Evolutionary conservation across 164 flowering plant genomes (phyloP), one percentile per base, ranked within the genome.

Genomic region (Magnolia changhungtana): DNA sequence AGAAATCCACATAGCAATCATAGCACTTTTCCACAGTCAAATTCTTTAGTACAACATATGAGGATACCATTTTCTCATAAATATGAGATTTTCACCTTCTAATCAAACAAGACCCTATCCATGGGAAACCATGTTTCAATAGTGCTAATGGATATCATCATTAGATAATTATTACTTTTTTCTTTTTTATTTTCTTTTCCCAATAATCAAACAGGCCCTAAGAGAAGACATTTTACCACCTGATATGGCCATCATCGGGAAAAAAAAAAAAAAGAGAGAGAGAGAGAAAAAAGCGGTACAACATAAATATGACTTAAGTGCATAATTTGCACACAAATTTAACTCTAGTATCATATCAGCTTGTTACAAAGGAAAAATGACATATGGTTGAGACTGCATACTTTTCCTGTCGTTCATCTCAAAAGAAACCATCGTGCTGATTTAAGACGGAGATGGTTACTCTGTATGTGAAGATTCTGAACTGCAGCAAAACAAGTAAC

Each of bases 401-500:
- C 95, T 91, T 81, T 89, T 91, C 10, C 95, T 87, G 79, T 91
- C 93, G 74, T 91, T 90, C 95, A 90, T 90, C 83, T 91, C 95
- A 65, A 91, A 91, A 27, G 91, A 87, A 82, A 90, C 85, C 95
- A 91, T 90, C 51, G 81, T 82, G 80, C 52, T 7, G 77, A 50
- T 7, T 50, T 70, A 45, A 13, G 19, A 31, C n/a, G 27, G 55
- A 23, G 69, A 76, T 49, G 21, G 64, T 52, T 18, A 20, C 51
- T 29, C 72, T n/a, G 31, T 50, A 65, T 13, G 6, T 50, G 70
- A 66, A 50, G 45, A 51, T 20, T 75, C 74, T 64, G 11, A 67
- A 72, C 78, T 73, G 75, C 78, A 77, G 20, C 72, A 68, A 68
- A 68, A 16, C 61, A 55, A 16, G 61, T 11, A 55, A 55, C 61